phyloP scores from a whole-genome alignment of 148 eudicot genomes.

The Salicornia ramosissima region DNA sequence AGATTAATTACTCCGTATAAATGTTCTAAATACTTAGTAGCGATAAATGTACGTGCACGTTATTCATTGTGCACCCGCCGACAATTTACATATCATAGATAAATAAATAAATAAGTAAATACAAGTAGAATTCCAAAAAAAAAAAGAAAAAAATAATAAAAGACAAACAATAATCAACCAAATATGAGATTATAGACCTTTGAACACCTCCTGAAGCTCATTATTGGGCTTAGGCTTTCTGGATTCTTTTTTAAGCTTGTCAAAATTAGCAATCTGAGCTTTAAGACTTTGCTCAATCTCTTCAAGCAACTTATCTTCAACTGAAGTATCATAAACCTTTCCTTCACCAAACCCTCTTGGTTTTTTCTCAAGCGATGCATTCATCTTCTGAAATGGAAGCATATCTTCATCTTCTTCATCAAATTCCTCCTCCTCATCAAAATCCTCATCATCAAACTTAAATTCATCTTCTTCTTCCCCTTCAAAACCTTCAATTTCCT shows the following conservation, averaged over 20 bases:
- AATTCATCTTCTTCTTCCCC: constrained; percentile 7
- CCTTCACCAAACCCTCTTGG: constrained; percentile 94
- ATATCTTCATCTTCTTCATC: constrained; percentile 43
- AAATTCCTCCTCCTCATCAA: constrained; percentile 34
- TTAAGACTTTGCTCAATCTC: constrained; percentile 66
- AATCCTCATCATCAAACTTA: constrained; percentile 23
- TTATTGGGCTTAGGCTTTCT: constrained; percentile 28
- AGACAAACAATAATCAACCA: not conserved
- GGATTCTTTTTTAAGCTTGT: constrained; percentile 56
- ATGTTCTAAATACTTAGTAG: no score
- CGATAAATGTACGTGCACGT: no score
- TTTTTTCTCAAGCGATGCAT: constrained; percentile 49
- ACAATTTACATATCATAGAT: no score
- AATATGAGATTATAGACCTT: constrained; percentile 16
- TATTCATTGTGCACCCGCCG: no score
- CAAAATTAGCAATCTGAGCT: constrained; percentile 68
- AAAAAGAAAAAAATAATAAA: no score
- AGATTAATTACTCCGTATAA: no score
- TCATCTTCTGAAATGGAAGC: constrained; percentile 48
- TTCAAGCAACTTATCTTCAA: constrained; percentile 72
- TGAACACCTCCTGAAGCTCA: constrained; percentile 24
- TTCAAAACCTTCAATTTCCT: constrained; percentile 24
- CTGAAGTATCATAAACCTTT: constrained; percentile 71
- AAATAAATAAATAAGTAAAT: no score
- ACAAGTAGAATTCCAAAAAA: no score